Base-by-base conservation (phyloP, 345 rosid genomes). In the Camelina neglecta region DNA sequence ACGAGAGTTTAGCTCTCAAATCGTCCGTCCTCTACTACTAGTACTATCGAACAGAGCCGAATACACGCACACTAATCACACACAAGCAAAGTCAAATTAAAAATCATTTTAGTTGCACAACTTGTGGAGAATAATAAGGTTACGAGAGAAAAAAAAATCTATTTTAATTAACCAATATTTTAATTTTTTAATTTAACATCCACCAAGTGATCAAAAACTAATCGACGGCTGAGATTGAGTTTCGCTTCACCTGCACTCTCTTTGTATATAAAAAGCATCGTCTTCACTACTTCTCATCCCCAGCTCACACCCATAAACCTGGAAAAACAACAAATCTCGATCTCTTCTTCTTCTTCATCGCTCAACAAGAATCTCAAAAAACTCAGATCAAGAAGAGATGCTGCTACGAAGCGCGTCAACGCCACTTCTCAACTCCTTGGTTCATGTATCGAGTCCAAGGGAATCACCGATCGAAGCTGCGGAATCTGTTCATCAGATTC, bases 321-420 rank as follows among this genome's bases (percentile, higher is more conserved):
- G 16, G 1, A 63, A 58, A 58, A 61, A 21, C 50, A 45, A 29
- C 29, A 48, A 70, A 56, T 23, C 70, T 69, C 20, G 0, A 21
- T 44, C 26, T 65, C 36, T 55, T 60, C 80, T 69, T 65, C 48
- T 53, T 61, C 69, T 6, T n/a, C 24, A 7, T 7, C 38, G 11
- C 45, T 48, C 41, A 8, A 13, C 16, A 53, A 20, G 16, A 55
- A 56, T 47, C 51, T 48, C 53, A 2, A 48, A 48, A 16, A 44
- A 44, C 49, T 7, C 23, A 48, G 23, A 48, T 48, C 18, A 35
- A 60, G 20, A 23, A 16, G 16, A 51, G 11, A 92, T 94, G 97
- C 89, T 94, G 44, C 62, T 94, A 10, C 80, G 97, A 10, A 88
- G 93, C 72, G 77, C 97, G 7, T 92, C 98, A 44, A 86, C 93